phyloP scores from a whole-genome alignment of 2,329 filamentous ascomycete species.

The Phialophora tarda region DNA sequence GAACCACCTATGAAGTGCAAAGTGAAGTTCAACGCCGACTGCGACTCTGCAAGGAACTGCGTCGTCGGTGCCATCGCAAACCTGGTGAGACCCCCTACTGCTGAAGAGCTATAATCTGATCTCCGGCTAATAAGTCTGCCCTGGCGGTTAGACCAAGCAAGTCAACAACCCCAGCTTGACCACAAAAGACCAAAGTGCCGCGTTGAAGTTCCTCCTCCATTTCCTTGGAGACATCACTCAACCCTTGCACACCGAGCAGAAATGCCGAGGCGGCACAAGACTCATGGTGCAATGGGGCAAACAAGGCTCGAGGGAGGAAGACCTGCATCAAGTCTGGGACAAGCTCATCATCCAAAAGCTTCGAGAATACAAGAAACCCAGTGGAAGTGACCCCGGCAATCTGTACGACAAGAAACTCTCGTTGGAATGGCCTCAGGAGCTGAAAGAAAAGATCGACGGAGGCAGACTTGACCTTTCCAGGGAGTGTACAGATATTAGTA shows the following conservation, averaged over 20 bases:
- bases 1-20: constrained; percentile 13
- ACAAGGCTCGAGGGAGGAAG: background rate
- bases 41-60: constrained; percentile 15
- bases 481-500: constrained; percentile 18
- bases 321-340: constrained; percentile 22
- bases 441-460: constrained; percentile 5
- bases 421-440: constrained; percentile 7
- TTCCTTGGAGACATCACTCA: constrained; percentile 17
- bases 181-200: constrained; percentile 1
- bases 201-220: constrained; percentile 16
- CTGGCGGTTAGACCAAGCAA: constrained; percentile 2
- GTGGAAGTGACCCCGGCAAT: background rate
- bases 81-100: background rate
- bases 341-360: constrained; percentile 21
- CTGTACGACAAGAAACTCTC: constrained; percentile 17
- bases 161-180: constrained; percentile 10
- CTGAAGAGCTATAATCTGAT: background rate
- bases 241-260: constrained; percentile 15
- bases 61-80: constrained; percentile 11
- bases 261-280: constrained; percentile 15
- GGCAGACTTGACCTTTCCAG: background rate
- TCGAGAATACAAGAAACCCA: constrained; percentile 7
- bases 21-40: constrained; percentile 16
- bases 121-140: background rate
- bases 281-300: constrained; percentile 19